Evolutionary conservation across 176 grass and related monocot genomes (phyloP).

Genomic region (Raddia guianensis): DNA sequence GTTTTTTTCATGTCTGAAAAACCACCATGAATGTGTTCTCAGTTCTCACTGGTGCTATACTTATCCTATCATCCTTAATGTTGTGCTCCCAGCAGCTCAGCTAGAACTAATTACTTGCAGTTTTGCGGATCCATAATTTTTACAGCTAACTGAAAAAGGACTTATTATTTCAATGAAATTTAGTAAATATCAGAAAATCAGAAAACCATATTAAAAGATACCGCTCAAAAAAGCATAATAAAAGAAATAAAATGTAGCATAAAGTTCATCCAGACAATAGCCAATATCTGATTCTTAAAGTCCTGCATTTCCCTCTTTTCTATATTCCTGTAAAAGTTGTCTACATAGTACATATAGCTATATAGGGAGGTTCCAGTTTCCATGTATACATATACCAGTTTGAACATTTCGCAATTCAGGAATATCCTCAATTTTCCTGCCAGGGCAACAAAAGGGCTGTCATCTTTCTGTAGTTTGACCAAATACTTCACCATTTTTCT

Average conservation of each 20-base stretch:
- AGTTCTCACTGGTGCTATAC: neutral
- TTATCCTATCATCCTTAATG: neutral
- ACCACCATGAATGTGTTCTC: neutral
- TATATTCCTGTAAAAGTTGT: neutral
- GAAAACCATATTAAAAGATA: neutral
- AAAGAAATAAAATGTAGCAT: neutral
- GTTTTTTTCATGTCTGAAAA: neutral
- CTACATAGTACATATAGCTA: too few relatives aligned
- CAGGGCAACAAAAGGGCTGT: neutral
- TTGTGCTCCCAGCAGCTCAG: neutral
- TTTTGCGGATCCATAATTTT: neutral
- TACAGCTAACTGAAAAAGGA: conserved; percentile 15
- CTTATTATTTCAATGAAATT: neutral
- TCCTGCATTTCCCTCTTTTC: neutral
- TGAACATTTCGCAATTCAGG: neutral
- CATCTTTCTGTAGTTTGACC: neutral
- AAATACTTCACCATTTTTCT: neutral
- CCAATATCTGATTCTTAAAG: conserved; percentile 33
- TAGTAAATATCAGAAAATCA: too few relatives aligned
- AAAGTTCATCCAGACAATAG: neutral
- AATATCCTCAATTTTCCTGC: neutral
- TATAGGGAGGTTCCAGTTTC: neutral
- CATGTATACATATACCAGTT: conserved; percentile 4
- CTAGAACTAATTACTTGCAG: conserved; percentile 13
- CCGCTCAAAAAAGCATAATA: too few relatives aligned